Percentiles rank a stretch among this genome's conserved stretches.
phyloP scores from a whole-genome alignment of 139 green algal species.

The Monoraphidium neglectum region DNA sequence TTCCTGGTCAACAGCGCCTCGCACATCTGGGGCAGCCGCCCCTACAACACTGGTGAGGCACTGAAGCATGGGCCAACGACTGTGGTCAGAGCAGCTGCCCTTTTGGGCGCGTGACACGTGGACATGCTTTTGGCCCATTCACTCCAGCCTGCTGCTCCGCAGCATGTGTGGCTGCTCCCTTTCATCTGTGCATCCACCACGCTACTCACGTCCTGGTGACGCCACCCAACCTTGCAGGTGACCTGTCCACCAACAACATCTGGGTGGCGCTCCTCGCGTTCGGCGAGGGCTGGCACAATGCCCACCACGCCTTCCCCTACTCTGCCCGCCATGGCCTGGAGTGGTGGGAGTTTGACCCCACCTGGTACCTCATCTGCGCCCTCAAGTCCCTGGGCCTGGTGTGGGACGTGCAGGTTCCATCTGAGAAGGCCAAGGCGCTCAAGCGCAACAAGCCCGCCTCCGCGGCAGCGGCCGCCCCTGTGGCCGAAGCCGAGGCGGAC shows the following conservation, averaged over 20 bases:
- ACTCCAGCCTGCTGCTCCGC: background rate
- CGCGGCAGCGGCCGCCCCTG: too few relatives aligned
- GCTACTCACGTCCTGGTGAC: background rate
- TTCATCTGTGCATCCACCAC: background rate
- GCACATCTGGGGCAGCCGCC: slow-evolving; percentile 86
- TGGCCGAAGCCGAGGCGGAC: too few relatives aligned
- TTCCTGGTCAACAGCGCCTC: slow-evolving; percentile 93
- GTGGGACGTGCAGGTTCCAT: slow-evolving; percentile 72
- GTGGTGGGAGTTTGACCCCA: slow-evolving; percentile 69
- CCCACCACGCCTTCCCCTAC: slow-evolving; percentile 80
- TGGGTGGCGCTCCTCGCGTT: slow-evolving; percentile 75
- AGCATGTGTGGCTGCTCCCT: background rate
- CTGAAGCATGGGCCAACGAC: background rate
- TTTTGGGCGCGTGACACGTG: background rate
- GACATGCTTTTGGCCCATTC: background rate
- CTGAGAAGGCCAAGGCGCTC: slow-evolving; percentile 51
- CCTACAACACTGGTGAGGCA: slow-evolving; percentile 68
- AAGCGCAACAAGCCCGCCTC: slow-evolving; percentile 26
- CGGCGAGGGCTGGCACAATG: slow-evolving; percentile 53
- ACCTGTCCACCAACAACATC: slow-evolving; percentile 72
- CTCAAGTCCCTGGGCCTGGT: slow-evolving; percentile 65
- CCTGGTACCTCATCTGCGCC: slow-evolving; percentile 35
- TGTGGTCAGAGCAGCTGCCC: background rate
- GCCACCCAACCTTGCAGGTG: slow-evolving; percentile 30
- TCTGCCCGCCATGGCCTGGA: slow-evolving; percentile 71